A percentile compares a stretch with the other conserved stretches of the same genome.
Evolutionary conservation across 2,329 filamentous ascomycete genomes (phyloP).

Genomic region (Gaeumannomyces sp.): DNA sequence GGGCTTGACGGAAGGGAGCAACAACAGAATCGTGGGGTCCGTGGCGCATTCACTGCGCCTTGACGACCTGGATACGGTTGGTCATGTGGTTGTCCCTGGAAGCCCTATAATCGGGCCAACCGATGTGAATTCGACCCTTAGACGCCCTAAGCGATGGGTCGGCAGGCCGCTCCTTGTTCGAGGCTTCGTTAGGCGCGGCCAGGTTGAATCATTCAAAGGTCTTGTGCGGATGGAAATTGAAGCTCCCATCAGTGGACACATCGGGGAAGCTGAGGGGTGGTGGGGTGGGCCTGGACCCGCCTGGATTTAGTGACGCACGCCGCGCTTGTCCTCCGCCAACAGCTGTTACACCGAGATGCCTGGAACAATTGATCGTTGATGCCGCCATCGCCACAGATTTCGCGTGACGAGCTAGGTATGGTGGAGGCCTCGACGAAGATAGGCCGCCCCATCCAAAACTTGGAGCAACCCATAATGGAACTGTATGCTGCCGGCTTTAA

Average conservation of each 20-base stretch:
- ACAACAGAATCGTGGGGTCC: not conserved
- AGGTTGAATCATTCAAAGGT: too few species aligned
- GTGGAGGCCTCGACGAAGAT: too few species aligned
- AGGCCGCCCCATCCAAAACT: too few species aligned
- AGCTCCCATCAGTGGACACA: too few species aligned
- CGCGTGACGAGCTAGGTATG: too few species aligned
- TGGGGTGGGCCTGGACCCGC: not conserved
- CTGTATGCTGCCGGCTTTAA: slow-evolving; percentile 53
- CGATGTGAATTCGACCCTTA: too few species aligned
- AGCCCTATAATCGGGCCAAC: not conserved
- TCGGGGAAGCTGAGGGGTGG: not conserved
- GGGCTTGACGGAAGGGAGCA: not conserved
- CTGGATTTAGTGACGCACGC: not conserved
- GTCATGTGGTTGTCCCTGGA: not conserved
- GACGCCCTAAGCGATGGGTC: too few species aligned
- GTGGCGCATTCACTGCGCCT: not conserved
- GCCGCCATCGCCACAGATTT: not conserved
- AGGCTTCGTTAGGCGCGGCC: too few species aligned
- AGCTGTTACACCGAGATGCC: too few species aligned
- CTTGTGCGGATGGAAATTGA: not conserved
- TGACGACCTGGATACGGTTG: not conserved
- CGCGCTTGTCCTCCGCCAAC: not conserved
- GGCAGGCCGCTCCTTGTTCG: too few species aligned
- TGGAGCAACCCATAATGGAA: slow-evolving; percentile 31
- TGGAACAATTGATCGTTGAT: too few species aligned